phyloP scores from a whole-genome alignment of 2,329 filamentous ascomycete genomes.

The Sporothrix curviconia region DNA sequence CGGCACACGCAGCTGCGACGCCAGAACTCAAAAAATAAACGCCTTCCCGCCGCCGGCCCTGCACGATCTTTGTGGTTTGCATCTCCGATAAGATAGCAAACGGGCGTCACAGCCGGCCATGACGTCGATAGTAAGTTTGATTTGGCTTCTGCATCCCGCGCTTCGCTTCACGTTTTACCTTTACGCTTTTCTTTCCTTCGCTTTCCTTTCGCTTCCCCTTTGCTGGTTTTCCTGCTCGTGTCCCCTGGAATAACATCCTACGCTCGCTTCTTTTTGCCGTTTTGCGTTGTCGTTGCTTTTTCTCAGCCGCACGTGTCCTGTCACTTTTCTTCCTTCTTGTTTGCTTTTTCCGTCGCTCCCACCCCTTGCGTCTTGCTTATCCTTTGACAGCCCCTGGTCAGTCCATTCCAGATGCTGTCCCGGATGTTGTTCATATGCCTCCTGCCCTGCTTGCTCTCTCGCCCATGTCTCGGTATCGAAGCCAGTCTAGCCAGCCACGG shows the following conservation, averaged over 20 bases:
- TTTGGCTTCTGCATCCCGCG: neutral
- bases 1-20: neutral
- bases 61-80: neutral
- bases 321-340: neutral
- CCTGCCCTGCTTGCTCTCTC: too few relatives aligned
- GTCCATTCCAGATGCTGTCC: too few relatives aligned
- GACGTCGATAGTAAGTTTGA: slow-evolving; percentile 29
- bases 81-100: slow-evolving; percentile 19
- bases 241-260: neutral
- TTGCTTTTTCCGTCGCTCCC: neutral
- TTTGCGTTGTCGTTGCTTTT: neutral
- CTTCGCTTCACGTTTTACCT: neutral
- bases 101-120: slow-evolving; percentile 21
- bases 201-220: neutral
- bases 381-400: too few relatives aligned
- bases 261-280: neutral
- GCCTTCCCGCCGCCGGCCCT: slow-evolving; percentile 2
- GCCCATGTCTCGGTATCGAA: too few relatives aligned
- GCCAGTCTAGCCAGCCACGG: too few relatives aligned
- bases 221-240: slow-evolving; percentile 1
- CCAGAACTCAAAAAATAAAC: neutral
- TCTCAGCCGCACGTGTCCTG: neutral
- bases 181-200: neutral
- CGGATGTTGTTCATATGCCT: too few relatives aligned
- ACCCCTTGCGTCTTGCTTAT: neutral